Conservation (phyloP, 495 filamentous ascomycete species). For the Aspergillus mulundensis region DNA sequence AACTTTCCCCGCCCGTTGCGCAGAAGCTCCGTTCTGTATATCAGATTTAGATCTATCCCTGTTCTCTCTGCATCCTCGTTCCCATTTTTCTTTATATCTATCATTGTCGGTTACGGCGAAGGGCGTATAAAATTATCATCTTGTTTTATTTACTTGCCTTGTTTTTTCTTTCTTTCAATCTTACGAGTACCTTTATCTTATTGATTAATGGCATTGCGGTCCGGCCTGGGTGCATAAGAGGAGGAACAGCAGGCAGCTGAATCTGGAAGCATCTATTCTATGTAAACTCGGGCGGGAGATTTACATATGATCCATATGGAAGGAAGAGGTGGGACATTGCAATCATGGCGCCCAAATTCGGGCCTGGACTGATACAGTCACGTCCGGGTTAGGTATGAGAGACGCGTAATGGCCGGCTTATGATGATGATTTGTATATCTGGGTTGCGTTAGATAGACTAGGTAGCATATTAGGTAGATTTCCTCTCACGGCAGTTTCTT, state of each 20-base stretch:
- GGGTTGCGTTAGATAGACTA: conserved; percentile 7
- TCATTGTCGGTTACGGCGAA: conserved; percentile 22
- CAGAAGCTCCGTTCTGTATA: conserved; percentile 49
- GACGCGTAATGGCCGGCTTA: conserved; percentile 8
- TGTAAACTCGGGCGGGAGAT: neutral
- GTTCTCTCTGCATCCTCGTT: conserved; percentile 8
- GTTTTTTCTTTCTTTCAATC: neutral
- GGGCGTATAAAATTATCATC: conserved; percentile 22
- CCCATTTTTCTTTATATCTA: neutral
- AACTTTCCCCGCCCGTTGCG: conserved; percentile 60
- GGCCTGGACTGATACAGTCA: neutral
- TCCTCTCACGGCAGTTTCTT: neutral
- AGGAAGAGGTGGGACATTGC: neutral
- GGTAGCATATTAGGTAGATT: conserved; percentile 11
- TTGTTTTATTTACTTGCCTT: neutral
- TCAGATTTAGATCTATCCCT: conserved; percentile 32
- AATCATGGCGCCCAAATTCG: neutral
- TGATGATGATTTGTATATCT: conserved; percentile 5
- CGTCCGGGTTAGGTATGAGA: neutral
- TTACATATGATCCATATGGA: neutral
- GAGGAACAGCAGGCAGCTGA: neutral
- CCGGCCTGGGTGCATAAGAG: neutral
- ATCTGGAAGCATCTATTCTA: neutral
- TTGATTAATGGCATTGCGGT: conserved; percentile 7
- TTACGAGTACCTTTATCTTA: neutral